phyloP scores from a whole-genome alignment of 2,329 filamentous ascomycete species.

The Tolypocladium amazonense region DNA sequence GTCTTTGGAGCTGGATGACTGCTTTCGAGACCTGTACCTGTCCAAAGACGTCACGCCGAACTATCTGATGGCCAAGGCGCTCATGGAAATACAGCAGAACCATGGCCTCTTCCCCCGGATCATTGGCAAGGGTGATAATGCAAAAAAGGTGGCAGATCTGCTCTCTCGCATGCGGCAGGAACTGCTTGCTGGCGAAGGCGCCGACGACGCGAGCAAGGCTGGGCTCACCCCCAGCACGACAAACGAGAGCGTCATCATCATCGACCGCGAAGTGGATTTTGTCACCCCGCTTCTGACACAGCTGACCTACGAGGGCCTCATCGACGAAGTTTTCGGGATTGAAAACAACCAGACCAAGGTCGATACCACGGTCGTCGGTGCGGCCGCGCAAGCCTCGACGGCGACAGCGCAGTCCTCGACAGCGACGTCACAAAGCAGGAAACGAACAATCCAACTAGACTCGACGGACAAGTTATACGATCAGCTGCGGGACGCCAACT shows the following conservation, averaged over 20 bases:
- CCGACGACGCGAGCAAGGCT: conserved; percentile 46
- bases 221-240: conserved; percentile 76
- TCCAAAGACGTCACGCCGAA: conserved; percentile 86
- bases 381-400: conserved; percentile 54
- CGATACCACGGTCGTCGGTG: conserved; percentile 79
- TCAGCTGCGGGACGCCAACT: conserved; percentile 84
- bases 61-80: conserved; percentile 76
- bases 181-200: conserved; percentile 67
- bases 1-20: conserved; percentile 79
- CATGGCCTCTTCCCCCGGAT: conserved; percentile 92
- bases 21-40: conserved; percentile 80
- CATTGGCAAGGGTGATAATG: conserved; percentile 91
- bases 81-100: conserved; percentile 88
- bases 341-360: conserved; percentile 88
- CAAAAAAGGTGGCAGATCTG: conserved; percentile 76
- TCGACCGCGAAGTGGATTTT: conserved; percentile 91
- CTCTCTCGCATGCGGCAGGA: conserved; percentile 88
- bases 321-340: conserved; percentile 89
- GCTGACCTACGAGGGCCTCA: conserved; percentile 88
- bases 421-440: conserved; percentile 50
- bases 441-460: conserved; percentile 82
- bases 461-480: conserved; percentile 82
- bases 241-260: conserved; percentile 85
- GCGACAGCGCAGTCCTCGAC: conserved; percentile 52
- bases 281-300: conserved; percentile 88